Base-by-base conservation (phyloP, 2,329 filamentous ascomycete species). In the Ophiostoma piceae region DNA sequence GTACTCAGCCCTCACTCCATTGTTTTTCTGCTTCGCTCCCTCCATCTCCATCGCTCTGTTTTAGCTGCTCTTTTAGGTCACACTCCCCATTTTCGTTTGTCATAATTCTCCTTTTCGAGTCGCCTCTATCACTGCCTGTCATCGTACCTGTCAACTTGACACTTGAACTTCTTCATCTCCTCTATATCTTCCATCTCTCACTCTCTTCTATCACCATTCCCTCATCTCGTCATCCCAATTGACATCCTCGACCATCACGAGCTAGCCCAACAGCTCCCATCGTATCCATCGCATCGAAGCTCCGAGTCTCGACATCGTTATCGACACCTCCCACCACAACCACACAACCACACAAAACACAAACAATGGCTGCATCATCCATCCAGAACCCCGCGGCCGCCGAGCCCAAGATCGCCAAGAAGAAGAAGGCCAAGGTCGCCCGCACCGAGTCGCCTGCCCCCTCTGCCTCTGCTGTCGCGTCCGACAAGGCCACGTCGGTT, bases 321-420 rank as follows among this genome's bases (percentile, higher is more conserved):
- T 37, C 60, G 54, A 66, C 57, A 47, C 51, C 7, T 57, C 67
- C 35, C 22, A 26, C 22, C 51, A 39, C 29, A 47, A 67, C 43
- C 66, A 16, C 47, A 29, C 41, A 37, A 11, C 14, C 47, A 32
- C 32, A 60, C 65, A 65, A 29, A 37, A 12, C 74, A 77, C 75
- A 74, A 91, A 77, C 75, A 74, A 91, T 93, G 90, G 85, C 92
- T 79, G 83, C 87, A 69, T 77, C 87, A 74, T 79, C 85, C 73
- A 83, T 87, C 75, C 85, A 87, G 78, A 90, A 90, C 80, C 84
- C 89, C 74, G 83, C 85, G 75, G 81, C 83, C 74, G 83, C 84
- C 75, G 86, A 90, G 74, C 84, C 88, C 75, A 90, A 91, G 82
- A 84, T 85, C 72, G 83, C 87, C 73, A 87, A 85, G 81, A 90